Percentiles rank a stretch among this genome's conserved stretches.
Evolutionary conservation across 108 stramenopile species (phyloP).

Genomic region (Poteriospumella lacustris): DNA sequence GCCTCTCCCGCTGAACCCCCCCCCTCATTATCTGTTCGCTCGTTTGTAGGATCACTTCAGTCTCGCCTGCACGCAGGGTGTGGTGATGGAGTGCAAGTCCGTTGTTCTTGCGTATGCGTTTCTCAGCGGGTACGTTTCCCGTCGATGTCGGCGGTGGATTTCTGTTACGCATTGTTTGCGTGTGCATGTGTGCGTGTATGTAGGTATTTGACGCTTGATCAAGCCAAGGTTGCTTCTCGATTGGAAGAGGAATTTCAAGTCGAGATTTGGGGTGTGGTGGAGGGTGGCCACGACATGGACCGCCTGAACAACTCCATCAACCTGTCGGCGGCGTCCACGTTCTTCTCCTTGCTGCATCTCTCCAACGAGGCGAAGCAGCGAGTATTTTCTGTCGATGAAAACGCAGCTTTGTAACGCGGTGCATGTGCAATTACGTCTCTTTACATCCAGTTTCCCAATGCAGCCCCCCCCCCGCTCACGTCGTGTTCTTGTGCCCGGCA

Average conservation of each 20-base stretch:
- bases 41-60: slow-evolving; percentile 13
- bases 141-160: slow-evolving; percentile 16
- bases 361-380: too few species aligned
- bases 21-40: background rate
- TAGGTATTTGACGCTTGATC: slow-evolving; percentile 24
- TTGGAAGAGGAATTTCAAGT: slow-evolving; percentile 98
- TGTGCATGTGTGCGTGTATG: background rate
- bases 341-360: slow-evolving; percentile 12
- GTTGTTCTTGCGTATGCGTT: slow-evolving; percentile 72
- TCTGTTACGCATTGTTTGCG: slow-evolving; percentile 7
- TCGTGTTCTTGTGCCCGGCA: too few species aligned
- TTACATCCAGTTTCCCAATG: too few species aligned
- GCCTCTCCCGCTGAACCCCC: too few species aligned
- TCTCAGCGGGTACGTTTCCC: background rate
- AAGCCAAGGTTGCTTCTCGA: slow-evolving; percentile 72
- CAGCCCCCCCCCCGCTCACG: too few species aligned
- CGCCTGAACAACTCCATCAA: slow-evolving; percentile 11
- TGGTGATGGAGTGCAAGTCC: slow-evolving; percentile 77
- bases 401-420: too few species aligned
- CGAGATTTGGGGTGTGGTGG: slow-evolving; percentile 89
- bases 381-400: too few species aligned
- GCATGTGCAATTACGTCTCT: too few species aligned
- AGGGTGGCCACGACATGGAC: slow-evolving; percentile 84
- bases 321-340: background rate
- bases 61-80: slow-evolving; percentile 67